phyloP scores from a whole-genome alignment of 768 basidiomycete species.

The Russula dissimulans region DNA sequence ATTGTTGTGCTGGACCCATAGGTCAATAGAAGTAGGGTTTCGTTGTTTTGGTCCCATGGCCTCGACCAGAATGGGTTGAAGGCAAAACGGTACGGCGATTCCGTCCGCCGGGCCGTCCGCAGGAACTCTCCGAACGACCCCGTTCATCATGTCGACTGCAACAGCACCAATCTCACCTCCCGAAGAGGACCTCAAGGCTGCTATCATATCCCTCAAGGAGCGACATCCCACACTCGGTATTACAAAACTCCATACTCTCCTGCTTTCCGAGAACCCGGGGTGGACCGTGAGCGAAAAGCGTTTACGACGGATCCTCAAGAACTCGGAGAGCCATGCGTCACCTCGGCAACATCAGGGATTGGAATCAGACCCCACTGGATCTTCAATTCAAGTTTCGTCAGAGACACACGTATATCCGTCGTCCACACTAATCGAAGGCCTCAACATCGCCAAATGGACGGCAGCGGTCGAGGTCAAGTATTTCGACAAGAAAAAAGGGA shows the following conservation, averaged over 20 bases:
- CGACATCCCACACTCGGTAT: slow-evolving; percentile 60
- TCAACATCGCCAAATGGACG: slow-evolving; percentile 58
- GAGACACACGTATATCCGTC: slow-evolving; percentile 36
- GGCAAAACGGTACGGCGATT: too few species aligned
- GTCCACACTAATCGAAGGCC: slow-evolving; percentile 53
- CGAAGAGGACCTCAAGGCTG: slow-evolving; percentile 53
- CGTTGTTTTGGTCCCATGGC: too few species aligned
- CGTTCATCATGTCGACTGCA: too few species aligned
- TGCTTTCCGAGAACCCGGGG: slow-evolving; percentile 48
- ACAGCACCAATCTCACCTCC: slow-evolving; percentile 29
- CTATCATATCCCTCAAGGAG: slow-evolving; percentile 45
- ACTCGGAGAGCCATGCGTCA: slow-evolving; percentile 42
- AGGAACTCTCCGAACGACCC: too few species aligned
- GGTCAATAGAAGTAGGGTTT: too few species aligned
- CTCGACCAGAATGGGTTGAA: too few species aligned
- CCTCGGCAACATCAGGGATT: not conserved
- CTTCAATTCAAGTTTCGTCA: not conserved
- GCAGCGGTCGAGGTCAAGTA: slow-evolving; percentile 55
- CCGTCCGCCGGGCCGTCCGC: too few species aligned
- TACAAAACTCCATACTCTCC: slow-evolving; percentile 54
- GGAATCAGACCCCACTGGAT: too few species aligned
- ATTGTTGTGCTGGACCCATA: too few species aligned
- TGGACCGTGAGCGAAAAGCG: slow-evolving; percentile 86
- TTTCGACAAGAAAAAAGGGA: slow-evolving; percentile 67
- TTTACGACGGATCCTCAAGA: slow-evolving; percentile 61